phyloP scores from a whole-genome alignment of 345 rosid genomes.

The Pugionium dolabratum region DNA sequence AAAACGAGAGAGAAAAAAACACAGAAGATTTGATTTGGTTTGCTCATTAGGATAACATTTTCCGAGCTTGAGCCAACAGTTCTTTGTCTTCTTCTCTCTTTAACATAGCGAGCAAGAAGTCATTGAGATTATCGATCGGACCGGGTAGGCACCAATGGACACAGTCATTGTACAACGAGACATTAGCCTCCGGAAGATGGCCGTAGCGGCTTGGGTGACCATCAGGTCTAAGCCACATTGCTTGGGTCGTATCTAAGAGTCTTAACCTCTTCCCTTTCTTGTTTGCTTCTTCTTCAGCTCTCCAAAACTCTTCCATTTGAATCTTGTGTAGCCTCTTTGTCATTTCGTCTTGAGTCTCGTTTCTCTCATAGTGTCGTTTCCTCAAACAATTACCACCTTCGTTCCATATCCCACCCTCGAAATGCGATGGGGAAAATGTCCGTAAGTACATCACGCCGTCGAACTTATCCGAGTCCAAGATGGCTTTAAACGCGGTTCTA shows the following conservation, averaged over 20 bases:
- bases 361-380: conserved; percentile 53
- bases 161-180: conserved; percentile 72
- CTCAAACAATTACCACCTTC: conserved; percentile 77
- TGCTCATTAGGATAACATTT: conserved; percentile 34
- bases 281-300: conserved; percentile 57
- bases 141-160: conserved; percentile 98
- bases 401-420: conserved; percentile 80
- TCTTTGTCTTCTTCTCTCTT: conserved; percentile 69
- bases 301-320: conserved; percentile 70
- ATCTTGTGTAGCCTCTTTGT: conserved; percentile 59
- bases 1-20: background rate
- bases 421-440: conserved; percentile 76
- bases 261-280: conserved; percentile 56
- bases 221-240: conserved; percentile 64
- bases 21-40: conserved; percentile 1
- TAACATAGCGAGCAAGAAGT: conserved; percentile 80
- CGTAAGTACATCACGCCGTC: conserved; percentile 64
- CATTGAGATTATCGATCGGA: conserved; percentile 78
- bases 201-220: conserved; percentile 87
- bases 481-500: conserved; percentile 64
- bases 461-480: conserved; percentile 52
- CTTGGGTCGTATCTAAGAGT: conserved; percentile 63
- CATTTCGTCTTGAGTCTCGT: conserved; percentile 56
- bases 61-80: conserved; percentile 38
- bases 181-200: conserved; percentile 66